These are phyloP conservation scores for Labyrinthula sp. DNA, from an alignment of 352 stramenopile genomes.

Conservation along the genomic window DNA sequence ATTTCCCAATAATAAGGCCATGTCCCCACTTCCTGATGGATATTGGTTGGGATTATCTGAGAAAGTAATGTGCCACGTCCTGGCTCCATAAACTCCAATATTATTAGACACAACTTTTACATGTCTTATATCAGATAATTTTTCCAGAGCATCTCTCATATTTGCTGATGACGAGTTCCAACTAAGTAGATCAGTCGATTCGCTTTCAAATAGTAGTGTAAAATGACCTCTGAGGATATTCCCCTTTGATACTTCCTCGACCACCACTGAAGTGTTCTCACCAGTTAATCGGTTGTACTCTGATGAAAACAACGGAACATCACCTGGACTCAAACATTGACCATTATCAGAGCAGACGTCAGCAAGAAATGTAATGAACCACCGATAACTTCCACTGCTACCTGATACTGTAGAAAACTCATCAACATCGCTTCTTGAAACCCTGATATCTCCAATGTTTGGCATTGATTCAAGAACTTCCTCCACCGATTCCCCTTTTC, in stretches of 20 bases:
- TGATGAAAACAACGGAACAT: conserved; percentile 9
- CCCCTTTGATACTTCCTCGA: conserved; percentile 33
- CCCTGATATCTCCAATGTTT: conserved; percentile 74
- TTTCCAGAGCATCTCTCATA: conserved; percentile 43
- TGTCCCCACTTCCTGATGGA: conserved; percentile 64
- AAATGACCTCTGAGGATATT: conserved; percentile 39
- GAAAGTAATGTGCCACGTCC: conserved; percentile 75
- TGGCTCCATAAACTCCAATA: conserved; percentile 73
- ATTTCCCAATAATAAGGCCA: conserved; percentile 42
- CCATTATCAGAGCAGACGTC: conserved; percentile 36
- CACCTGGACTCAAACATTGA: conserved; percentile 26
- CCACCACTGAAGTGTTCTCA: conserved; percentile 18
- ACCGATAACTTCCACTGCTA: conserved; percentile 69
- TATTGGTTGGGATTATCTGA: conserved; percentile 63
- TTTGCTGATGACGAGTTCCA: conserved; percentile 39
- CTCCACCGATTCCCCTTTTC: conserved; percentile 60
- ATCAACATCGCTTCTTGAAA: conserved; percentile 61
- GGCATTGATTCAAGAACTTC: conserved; percentile 75
- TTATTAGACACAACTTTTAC: conserved; percentile 50
- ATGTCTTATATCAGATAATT: conserved; percentile 40
- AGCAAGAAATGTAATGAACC: conserved; percentile 75
- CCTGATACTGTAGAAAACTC: too few species aligned
- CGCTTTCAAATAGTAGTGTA: conserved; percentile 30
- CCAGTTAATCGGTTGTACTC: conserved; percentile 34
- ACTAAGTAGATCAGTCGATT: conserved; percentile 39